Percentiles rank a stretch among this genome's conserved stretches.
Evolutionary conservation across 192 early-diverging fungal genomes (phyloP).

Genomic region (Coemansia sp.): DNA sequence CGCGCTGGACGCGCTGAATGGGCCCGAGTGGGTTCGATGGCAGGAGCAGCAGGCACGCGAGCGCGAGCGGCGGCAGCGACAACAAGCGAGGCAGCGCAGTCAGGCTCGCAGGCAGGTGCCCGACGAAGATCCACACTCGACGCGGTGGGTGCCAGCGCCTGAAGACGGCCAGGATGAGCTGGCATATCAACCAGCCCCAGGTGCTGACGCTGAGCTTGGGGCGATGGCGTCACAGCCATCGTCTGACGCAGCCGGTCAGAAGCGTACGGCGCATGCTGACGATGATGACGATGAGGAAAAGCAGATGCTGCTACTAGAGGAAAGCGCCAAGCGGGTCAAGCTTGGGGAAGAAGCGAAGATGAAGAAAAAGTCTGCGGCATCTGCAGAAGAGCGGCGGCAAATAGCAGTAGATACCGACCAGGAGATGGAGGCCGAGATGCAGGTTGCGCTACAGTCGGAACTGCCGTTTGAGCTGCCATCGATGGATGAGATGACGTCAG

Average conservation of each 20-base stretch:
- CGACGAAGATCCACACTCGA: background rate
- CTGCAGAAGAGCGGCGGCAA: background rate
- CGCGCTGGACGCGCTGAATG: constrained; percentile 41
- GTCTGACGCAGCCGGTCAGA: constrained; percentile 6
- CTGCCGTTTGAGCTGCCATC: constrained; percentile 20
- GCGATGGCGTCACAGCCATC: background rate
- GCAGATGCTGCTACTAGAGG: constrained; percentile 44
- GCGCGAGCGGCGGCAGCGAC: constrained; percentile 15
- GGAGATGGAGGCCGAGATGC: constrained; percentile 31
- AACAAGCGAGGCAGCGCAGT: constrained; percentile 22
- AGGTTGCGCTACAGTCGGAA: constrained; percentile 2
- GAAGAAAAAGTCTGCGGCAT: background rate
- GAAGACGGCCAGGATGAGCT: constrained; percentile 18
- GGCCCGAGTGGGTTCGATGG: constrained; percentile 43
- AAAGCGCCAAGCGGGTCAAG: constrained; percentile 49
- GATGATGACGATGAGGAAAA: constrained; percentile 47
- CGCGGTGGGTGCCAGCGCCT: constrained; percentile 21
- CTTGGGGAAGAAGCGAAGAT: constrained; percentile 9
- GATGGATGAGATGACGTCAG: constrained; percentile 12
- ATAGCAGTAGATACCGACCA: constrained; percentile 8
- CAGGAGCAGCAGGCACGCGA: constrained; percentile 35
- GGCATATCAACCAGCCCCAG: constrained; percentile 27
- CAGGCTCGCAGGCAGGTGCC: constrained; percentile 12
- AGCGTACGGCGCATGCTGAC: constrained; percentile 13
- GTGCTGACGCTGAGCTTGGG: constrained; percentile 6